phyloP scores from a whole-genome alignment of 2,329 filamentous ascomycete genomes.

The Fonsecaea pedrosoi region DNA sequence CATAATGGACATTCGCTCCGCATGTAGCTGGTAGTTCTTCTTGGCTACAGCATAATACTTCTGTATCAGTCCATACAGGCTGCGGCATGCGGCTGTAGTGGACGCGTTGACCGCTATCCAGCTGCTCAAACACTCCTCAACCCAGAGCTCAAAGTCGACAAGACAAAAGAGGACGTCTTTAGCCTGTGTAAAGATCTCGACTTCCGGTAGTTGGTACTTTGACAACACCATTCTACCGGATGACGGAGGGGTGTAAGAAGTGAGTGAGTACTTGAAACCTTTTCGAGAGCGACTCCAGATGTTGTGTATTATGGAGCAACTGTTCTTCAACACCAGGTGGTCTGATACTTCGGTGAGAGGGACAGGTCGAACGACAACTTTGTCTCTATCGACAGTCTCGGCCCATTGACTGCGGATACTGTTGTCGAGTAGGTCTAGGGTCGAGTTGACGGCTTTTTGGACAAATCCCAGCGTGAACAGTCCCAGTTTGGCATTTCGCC shows the following conservation, averaged over 20 bases:
- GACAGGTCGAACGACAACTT: conserved; percentile 16
- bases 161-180: conserved; percentile 42
- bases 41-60: conserved; percentile 46
- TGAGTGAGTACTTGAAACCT: conserved; percentile 29
- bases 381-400: conserved; percentile 24
- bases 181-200: conserved; percentile 13
- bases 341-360: background rate
- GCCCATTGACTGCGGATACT: conserved; percentile 20
- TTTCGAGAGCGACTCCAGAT: conserved; percentile 19
- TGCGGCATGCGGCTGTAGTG: conserved; percentile 40
- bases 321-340: conserved; percentile 11
- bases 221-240: background rate
- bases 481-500: conserved; percentile 53
- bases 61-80: conserved; percentile 44
- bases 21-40: conserved; percentile 48
- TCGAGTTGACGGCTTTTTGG: conserved; percentile 23
- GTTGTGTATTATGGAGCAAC: conserved; percentile 1
- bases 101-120: conserved; percentile 50
- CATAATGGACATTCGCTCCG: conserved; percentile 61
- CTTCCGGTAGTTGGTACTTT: conserved; percentile 17
- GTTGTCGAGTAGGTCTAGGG: conserved; percentile 26
- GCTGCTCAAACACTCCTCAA: conserved; percentile 46
- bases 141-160: conserved; percentile 59
- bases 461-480: conserved; percentile 23
- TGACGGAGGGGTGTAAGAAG: conserved; percentile 9